phyloP scores from a whole-genome alignment of 106 monocot species.

The Dioscorea alata region DNA sequence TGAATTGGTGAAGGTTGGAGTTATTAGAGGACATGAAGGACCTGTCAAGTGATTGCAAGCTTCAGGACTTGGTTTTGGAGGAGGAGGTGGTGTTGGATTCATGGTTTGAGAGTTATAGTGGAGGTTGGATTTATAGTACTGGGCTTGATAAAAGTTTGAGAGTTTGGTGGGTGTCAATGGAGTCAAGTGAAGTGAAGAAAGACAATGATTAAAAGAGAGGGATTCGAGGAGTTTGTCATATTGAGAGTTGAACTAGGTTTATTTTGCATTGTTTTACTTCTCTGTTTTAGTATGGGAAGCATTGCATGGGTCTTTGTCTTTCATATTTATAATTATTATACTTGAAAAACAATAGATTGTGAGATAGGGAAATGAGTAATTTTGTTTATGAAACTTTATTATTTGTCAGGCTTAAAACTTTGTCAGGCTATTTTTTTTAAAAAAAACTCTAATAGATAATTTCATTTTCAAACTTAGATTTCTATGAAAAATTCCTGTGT shows the following conservation, averaged over 20 bases:
- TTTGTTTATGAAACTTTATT: too few species aligned
- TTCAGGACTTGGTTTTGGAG: slow-evolving; percentile 12
- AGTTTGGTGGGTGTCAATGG: slow-evolving; percentile 79
- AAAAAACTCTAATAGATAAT: too few species aligned
- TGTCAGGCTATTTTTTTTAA: too few species aligned
- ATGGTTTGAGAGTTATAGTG: too few species aligned
- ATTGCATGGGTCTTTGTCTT: too few species aligned
- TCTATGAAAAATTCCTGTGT: too few species aligned
- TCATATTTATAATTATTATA: too few species aligned
- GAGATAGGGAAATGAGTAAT: too few species aligned
- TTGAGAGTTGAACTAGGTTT: background rate
- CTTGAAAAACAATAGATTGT: too few species aligned
- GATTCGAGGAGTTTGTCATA: background rate
- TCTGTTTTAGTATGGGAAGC: background rate
- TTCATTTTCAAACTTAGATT: too few species aligned
- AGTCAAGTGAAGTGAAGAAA: background rate
- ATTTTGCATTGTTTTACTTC: background rate
- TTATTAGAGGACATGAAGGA: slow-evolving; percentile 53
- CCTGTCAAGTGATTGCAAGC: slow-evolving; percentile 78
- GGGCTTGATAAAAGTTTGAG: slow-evolving; percentile 72
- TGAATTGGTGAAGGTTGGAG: slow-evolving; percentile 22
- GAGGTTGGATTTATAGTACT: slow-evolving; percentile 82
- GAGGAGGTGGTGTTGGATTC: slow-evolving; percentile 22
- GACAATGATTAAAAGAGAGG: background rate
- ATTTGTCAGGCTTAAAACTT: too few species aligned